A percentile compares a stretch with the other conserved stretches of the same genome.
These are phyloP conservation scores for Calycina herbarum DNA, from an alignment of 2,329 filamentous ascomycete genomes.

Conservation along the genomic window DNA sequence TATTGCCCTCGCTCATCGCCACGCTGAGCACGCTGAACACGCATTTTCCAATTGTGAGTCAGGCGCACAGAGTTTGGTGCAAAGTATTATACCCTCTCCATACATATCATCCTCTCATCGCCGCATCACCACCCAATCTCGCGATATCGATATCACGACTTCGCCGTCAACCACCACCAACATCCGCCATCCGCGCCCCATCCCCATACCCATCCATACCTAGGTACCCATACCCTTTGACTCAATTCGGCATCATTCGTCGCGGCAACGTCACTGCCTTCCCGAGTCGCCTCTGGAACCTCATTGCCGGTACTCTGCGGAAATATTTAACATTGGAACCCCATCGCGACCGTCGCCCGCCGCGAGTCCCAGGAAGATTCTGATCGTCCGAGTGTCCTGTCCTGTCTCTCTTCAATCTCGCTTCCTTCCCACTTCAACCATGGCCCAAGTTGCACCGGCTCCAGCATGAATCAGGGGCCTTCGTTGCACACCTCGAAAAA, in stretches of 20 bases:
- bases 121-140: neutral
- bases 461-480: constrained; percentile 6
- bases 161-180: neutral
- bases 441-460: constrained; percentile 14
- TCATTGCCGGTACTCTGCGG: neutral
- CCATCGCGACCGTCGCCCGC: neutral
- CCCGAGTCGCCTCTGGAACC: constrained; percentile 6
- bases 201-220: neutral
- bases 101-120: neutral
- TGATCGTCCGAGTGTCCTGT: constrained; percentile 14
- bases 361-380: constrained; percentile 9
- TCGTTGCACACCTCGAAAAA: neutral
- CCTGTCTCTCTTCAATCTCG: constrained; percentile 14
- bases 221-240: neutral
- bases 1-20: neutral
- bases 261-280: constrained; percentile 7
- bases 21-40: neutral
- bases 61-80: neutral
- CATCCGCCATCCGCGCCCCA: constrained; percentile 5
- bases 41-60: constrained; percentile 3
- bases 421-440: constrained; percentile 11
- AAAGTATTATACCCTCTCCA: neutral
- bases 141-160: neutral
- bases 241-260: neutral
- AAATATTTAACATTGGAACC: neutral